Base-by-base conservation (phyloP, 2,329 filamentous ascomycete species). In the Volutella citrinella region DNA sequence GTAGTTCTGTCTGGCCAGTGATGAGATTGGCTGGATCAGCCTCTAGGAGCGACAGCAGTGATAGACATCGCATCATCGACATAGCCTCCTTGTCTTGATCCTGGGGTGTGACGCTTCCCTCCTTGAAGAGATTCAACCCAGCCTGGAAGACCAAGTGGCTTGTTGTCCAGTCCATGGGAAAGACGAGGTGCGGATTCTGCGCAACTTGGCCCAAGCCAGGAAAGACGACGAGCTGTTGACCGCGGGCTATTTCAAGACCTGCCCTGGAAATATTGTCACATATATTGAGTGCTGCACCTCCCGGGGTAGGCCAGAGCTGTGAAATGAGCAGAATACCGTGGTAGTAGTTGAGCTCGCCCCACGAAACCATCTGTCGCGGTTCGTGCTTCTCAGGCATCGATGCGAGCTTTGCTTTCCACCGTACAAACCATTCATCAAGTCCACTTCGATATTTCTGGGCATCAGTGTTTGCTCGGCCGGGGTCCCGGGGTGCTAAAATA, bases 341-440 rank as follows among this genome's bases (percentile, higher is more conserved):
- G 12, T 33, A 26, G 19, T 41, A 41, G 13, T 41, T 29, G 10
- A 41, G 13, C 11, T 37, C 13, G 8, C 29, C 33, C 38, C 38
- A 41, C 15, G 29, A 16, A 6, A 19, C n/a, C 13, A 36, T 18
- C 16, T 16, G 30, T 11, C 11, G 6, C 15, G 8, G 32, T 15
- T 12, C 10, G 7, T 31, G 10, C 9, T 19, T 22, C 6, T 16
- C 24, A 16, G 13, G 5, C 21, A 32, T 21, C 6, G 27, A 24
- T 12, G n/a, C 27, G 3, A 40, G 22, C 14, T 13, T 7, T 14
- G 27, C 16, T 19, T 31, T 32, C 32, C 27, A 40, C 15, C 10
- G 23, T 13, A 36, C 37, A n/a, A 36, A 21, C 37, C 37, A 40
- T 18, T 39, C 36, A 16, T 39, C 36, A 14, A 39, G 27, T 13